Base-by-base conservation (phyloP, 371 early-diverging fungal species). In the Coelomomyces lativittatus region DNA sequence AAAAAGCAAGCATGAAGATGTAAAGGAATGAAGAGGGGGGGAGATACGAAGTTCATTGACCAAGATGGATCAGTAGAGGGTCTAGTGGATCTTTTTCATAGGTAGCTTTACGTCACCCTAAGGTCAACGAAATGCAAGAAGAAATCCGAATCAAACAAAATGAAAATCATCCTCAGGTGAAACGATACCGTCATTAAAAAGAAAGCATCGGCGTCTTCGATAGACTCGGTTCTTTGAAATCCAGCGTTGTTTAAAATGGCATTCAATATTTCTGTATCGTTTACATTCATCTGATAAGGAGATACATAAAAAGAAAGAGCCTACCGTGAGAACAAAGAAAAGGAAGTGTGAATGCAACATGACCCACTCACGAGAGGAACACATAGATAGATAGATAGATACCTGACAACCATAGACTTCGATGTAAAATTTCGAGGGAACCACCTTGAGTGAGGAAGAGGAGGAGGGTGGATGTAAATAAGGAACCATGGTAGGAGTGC, bases 341-440 rank as follows among this genome's bases (percentile, higher is more conserved):
- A 21, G 24, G 23, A n/a, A 2, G 26, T 53, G 4, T 31, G 19
- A 3, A 14, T 32, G 14, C 27, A 27, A 50, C 21, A 27, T 51
- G 15, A n/a, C 40, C 23, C 19, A 19, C 15, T 34, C 34, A 15
- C 34, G 15, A 34, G 15, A 34, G 19, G 15, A 40, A 40, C 29
- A 14, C 14, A 15, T 30, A 30, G 28, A 26, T 24, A 24, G 7
- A 8, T 15, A 6, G 14, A 25, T 17, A 34, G 38, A 52, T 63
- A 62, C 64, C 56, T 82, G 84, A 54, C 84, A 83, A 6, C 84
- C 84, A 52, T 83, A 83, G 11, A 82, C 81, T 54, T 83, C 84
- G 15, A 81, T 72, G 57, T 66, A 81, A 51, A 67, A 75, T 27
- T 65, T 66, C 39, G 28, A 25, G 14, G 0, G 14, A 26, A 5